Base-by-base conservation (phyloP, 108 stramenopile genomes). In the Nitzschia sp. region DNA sequence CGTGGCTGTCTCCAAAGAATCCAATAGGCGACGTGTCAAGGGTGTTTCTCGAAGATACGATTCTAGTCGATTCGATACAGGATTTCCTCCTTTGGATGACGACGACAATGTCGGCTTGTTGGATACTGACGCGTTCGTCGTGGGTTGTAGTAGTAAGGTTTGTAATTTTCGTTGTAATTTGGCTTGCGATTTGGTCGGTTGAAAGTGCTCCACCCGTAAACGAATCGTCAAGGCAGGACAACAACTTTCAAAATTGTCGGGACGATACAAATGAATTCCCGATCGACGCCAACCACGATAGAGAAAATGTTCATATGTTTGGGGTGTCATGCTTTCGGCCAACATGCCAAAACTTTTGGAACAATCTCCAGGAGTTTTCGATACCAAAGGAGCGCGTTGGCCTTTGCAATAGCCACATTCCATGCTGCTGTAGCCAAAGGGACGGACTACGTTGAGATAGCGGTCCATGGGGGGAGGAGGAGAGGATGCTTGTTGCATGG, bases 201-300 rank as follows among this genome's bases (percentile, higher is more conserved):
- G 18, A 77, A 88, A 95, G 35, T 85, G 74, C 26, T 71, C 55
- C 18, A 77, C 82, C 17, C 76, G 70, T 68, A 95, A 68, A 29
- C 94, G 77, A 54, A 91, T 91, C 36, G 90, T 81, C 30, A 90
- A 55, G 27, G 88, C 82, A 3, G 94, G 91, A 78, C 94, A 95
- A 51, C 94, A 95, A 42, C 85, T 84, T 48, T 79, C 77, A 72
- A 80, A 90, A 61, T 91, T 95, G 54, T 75, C 59, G 28, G 94
- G 94, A 36, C 76, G 78, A 53, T 95, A 95, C 56, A 95, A 68
- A 68, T 89, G 85, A 35, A 79, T 69, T 30, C 94, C 94, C 11
- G 86, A 88, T 53, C 94, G 79, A 63, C 94, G 83, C 91, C 91
- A 95, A 46, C 94, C 94, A 60, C 77, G 63, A 73, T 85, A 60